phyloP scores from a whole-genome alignment of 2,329 filamentous ascomycete species.

The Cercospora berteroae region DNA sequence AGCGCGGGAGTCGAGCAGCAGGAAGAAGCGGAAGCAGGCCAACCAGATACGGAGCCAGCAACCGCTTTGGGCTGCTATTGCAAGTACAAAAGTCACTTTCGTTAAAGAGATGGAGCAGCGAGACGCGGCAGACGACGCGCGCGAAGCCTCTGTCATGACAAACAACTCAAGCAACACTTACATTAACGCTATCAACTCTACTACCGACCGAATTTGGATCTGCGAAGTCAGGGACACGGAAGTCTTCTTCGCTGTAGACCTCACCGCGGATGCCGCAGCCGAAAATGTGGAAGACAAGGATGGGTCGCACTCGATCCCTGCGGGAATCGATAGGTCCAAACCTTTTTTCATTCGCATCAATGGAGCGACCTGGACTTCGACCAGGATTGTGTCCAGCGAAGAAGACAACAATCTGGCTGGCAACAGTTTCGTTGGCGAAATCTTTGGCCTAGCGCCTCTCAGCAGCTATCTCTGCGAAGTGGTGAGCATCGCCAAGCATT shows the following conservation, averaged over 20 bases:
- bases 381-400: conserved; percentile 58
- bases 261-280: conserved; percentile 31
- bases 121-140: conserved; percentile 69
- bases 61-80: conserved; percentile 89
- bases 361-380: conserved; percentile 75
- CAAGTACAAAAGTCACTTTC: conserved; percentile 94
- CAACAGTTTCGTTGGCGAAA: conserved; percentile 66
- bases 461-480: conserved; percentile 80
- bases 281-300: conserved; percentile 35
- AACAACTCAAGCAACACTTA: conserved; percentile 62
- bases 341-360: conserved; percentile 79
- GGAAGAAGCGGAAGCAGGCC: conserved; percentile 87
- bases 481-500: conserved; percentile 63
- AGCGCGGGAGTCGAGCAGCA: conserved; percentile 61
- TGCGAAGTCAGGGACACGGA: conserved; percentile 76
- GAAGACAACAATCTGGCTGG: conserved; percentile 36
- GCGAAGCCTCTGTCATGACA: conserved; percentile 71
- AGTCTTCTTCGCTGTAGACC: conserved; percentile 61
- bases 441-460: conserved; percentile 65
- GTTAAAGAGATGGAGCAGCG: conserved; percentile 77
- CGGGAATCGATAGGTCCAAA: conserved; percentile 64
- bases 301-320: conserved; percentile 39
- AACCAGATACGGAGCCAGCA: conserved; percentile 87
- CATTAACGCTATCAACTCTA: conserved; percentile 63
- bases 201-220: conserved; percentile 69